Conservation (phyloP, 2,329 filamentous ascomycete genomes). For the Beauveria sp. region DNA sequence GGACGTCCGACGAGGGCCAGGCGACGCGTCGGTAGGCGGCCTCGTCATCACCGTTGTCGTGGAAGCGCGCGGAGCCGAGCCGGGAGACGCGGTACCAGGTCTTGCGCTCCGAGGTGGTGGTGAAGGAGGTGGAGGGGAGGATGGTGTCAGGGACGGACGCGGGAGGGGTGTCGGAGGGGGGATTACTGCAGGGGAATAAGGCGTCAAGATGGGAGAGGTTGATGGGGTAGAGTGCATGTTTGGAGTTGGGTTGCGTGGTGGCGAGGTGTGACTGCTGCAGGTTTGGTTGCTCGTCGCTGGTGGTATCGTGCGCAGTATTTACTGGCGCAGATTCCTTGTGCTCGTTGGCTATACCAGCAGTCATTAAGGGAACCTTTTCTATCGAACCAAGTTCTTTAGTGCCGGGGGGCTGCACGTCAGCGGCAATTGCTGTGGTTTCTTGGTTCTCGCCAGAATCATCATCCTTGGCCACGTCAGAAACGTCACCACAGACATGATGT, state of each 20-base stretch:
- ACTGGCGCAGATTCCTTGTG: background rate
- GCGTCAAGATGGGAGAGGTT: conserved; percentile 27
- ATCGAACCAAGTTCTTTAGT: background rate
- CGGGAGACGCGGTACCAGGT: conserved; percentile 59
- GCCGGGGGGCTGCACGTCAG: background rate
- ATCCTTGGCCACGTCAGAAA: background rate
- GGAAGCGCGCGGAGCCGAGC: conserved; percentile 48
- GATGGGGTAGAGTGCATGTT: conserved; percentile 21
- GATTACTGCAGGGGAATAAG: conserved; percentile 23
- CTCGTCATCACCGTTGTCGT: conserved; percentile 45
- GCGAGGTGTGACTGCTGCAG: background rate
- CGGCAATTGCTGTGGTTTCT: no score
- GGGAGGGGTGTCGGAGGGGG: conserved; percentile 20
- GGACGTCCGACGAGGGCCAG: conserved; percentile 49
- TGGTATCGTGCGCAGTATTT: background rate
- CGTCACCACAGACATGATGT: background rate
- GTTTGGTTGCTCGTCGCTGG: background rate
- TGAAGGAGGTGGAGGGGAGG: conserved; percentile 43
- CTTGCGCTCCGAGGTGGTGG: conserved; percentile 49
- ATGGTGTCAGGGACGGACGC: conserved; percentile 37
- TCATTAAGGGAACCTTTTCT: background rate
- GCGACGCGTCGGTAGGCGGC: conserved; percentile 52
- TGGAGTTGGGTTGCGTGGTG: background rate
- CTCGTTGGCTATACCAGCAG: background rate
- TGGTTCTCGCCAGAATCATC: background rate